These are phyloP conservation scores for Penicillium sp. DNA, from an alignment of 2,329 filamentous ascomycete species.

Conservation along the genomic window DNA sequence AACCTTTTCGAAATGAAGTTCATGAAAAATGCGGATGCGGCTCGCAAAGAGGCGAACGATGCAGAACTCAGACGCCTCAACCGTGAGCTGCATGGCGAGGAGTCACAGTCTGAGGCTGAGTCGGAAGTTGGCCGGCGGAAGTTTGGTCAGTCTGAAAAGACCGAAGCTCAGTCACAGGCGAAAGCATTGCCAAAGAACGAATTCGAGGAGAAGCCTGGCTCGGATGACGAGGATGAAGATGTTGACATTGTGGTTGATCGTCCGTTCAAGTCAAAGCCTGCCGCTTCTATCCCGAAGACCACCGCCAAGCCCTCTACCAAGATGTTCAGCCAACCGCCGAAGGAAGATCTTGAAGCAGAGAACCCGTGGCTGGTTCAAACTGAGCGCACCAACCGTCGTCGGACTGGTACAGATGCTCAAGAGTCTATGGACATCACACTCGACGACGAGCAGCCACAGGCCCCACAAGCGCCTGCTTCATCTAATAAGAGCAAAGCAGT, in stretches of 20 bases:
- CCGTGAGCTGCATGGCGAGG: constrained; percentile 65
- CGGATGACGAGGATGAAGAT: constrained; percentile 47
- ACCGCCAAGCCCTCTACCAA: constrained; percentile 13
- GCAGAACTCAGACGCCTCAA: constrained; percentile 69
- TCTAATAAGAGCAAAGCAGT: constrained; percentile 23
- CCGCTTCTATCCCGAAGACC: constrained; percentile 11
- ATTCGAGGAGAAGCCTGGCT: constrained; percentile 61
- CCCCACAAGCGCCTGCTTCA: constrained; percentile 12
- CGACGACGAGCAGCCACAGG: constrained; percentile 20
- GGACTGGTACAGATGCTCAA: constrained; percentile 25
- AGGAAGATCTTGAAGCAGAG: constrained; percentile 27
- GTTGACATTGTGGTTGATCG: constrained; percentile 37
- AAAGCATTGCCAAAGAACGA: constrained; percentile 48
- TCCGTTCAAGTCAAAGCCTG: constrained; percentile 21
- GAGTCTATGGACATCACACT: constrained; percentile 36
- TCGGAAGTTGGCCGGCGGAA: constrained; percentile 64
- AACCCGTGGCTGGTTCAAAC: constrained; percentile 41
- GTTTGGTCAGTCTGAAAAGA: constrained; percentile 37
- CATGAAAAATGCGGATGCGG: constrained; percentile 85
- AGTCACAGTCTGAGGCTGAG: constrained; percentile 55
- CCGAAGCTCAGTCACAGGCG: constrained; percentile 29
- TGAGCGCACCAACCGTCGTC: constrained; percentile 34
- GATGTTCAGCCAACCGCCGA: constrained; percentile 18
- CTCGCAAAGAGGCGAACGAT: constrained; percentile 76
- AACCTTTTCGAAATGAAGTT: constrained; percentile 85